Base-by-base conservation (phyloP, 1,284 basidiomycete genomes). In the Ustilago shanxiensis region DNA sequence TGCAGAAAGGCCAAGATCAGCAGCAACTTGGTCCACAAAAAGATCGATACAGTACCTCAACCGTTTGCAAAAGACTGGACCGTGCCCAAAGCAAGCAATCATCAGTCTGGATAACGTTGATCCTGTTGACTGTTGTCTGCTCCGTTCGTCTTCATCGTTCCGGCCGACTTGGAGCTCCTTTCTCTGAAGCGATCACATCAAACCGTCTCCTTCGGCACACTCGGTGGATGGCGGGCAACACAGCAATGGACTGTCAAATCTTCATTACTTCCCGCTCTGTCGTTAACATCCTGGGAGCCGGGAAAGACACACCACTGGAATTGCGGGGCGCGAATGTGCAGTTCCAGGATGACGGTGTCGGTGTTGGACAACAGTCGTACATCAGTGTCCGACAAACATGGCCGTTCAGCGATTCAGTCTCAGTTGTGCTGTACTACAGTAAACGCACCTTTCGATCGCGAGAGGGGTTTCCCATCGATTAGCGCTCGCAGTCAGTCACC, bases 401-500 rank as follows among this genome's bases (percentile, higher is more conserved):
- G 11, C 52, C 18, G 7, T 33, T n/a, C 10, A 39, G 35, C n/a
- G 20, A 39, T 5, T 10, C 13, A 55, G 35, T 35, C 33, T 49
- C 47, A 49, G 41, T 7, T 44, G 8, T 20, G 41, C 41, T 44
- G 20, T 44, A n/a, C 47, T n/a, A 9, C 20, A 37, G n/a, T n/a
- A n/a, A n/a, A 68, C 62, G 66, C 60, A 63, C 51, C 49, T 63
- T 54, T 9, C 66, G 66, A 69, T 69, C 66, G 66, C 66, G 60
- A 69, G 31, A 26, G 16, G n/a, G 22, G 8, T 44, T n/a, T 66
- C 44, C 53, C 65, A 52, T 62, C 16, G 22, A 20, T 44, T 28
- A 58, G 37, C 49, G 41, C 44, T 11, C 35, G 14, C 35, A 37
- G 35, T 3, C 35, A 37, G 35, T 37, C 35, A 55, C 26, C 47